Conservation (phyloP, 768 basidiomycete genomes). For the Leccinum subgranulosum region DNA sequence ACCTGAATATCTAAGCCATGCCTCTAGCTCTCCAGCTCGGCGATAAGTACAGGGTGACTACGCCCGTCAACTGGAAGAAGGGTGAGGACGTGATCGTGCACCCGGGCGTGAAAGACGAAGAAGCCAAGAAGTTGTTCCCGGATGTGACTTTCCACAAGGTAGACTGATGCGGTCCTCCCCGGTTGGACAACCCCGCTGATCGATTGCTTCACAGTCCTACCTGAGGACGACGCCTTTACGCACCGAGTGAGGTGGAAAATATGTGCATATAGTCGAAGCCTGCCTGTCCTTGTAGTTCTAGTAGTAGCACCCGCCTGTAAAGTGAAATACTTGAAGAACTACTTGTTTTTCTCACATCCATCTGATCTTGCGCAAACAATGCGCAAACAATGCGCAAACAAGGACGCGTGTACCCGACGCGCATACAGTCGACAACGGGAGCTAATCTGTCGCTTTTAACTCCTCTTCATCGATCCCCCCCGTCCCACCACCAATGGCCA, state of each 20-base stretch:
- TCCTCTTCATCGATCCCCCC: conserved; percentile 11
- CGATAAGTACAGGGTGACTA: conserved; percentile 79
- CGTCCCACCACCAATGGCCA: conserved; percentile 56
- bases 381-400: conserved; percentile 24
- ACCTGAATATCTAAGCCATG: conserved; percentile 21
- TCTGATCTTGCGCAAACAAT: conserved; percentile 23
- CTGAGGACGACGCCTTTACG: conserved; percentile 71
- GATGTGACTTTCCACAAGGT: conserved; percentile 78
- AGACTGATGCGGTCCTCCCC: conserved; percentile 10
- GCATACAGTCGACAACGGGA: conserved; percentile 17
- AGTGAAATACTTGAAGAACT: not conserved
- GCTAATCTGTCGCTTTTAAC: conserved; percentile 21
- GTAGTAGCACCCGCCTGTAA: not conserved
- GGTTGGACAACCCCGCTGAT: not conserved
- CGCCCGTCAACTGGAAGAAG: conserved; percentile 93
- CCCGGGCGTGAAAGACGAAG: conserved; percentile 76
- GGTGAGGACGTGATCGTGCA: conserved; percentile 95
- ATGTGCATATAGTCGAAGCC: not conserved
- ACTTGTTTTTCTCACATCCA: conserved; percentile 14
- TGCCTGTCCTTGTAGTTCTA: not conserved
- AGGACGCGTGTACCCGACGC: conserved; percentile 30
- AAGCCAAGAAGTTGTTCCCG: conserved; percentile 91
- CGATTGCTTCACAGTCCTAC: conserved; percentile 46
- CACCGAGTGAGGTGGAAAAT: conserved; percentile 14
- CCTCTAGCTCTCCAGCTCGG: conserved; percentile 78